Percentiles rank a stretch among this genome's conserved stretches.
Conservation (phyloP, 371 early-diverging fungal genomes). For the Thermomucor indicae-seudaticae region DNA sequence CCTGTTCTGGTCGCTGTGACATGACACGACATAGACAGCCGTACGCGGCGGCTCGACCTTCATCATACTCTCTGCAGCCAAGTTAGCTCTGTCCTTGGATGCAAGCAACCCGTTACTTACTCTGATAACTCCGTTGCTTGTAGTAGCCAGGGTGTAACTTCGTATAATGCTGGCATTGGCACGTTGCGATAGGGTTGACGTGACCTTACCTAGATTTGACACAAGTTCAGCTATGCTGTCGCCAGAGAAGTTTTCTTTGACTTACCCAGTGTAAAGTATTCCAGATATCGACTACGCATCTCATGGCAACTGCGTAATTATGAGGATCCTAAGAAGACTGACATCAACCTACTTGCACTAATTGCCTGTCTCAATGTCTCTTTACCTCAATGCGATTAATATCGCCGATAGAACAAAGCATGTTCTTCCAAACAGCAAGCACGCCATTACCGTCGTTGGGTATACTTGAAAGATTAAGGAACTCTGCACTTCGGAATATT, state of each 20-base stretch:
- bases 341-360: background rate
- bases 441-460: conserved; percentile 38
- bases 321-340: conserved; percentile 37
- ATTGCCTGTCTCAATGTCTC: background rate
- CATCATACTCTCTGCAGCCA: conserved; percentile 39
- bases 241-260: background rate
- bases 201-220: conserved; percentile 34
- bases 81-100: too few species aligned
- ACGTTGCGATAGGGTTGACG: conserved; percentile 53
- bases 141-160: conserved; percentile 63
- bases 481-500: conserved; percentile 40
- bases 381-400: conserved; percentile 53
- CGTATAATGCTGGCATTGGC: conserved; percentile 60
- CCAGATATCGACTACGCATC: conserved; percentile 66
- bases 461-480: conserved; percentile 31
- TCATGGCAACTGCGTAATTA: conserved; percentile 67
- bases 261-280: conserved; percentile 55
- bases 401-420: conserved; percentile 68
- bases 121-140: conserved; percentile 58
- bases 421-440: conserved; percentile 62
- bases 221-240: too few species aligned
- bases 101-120: too few species aligned
- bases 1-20: conserved; percentile 65
- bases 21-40: conserved; percentile 74
- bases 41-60: conserved; percentile 58